Conservation (phyloP, 305 asterid genomes). For the Fraxinus paxiana region DNA sequence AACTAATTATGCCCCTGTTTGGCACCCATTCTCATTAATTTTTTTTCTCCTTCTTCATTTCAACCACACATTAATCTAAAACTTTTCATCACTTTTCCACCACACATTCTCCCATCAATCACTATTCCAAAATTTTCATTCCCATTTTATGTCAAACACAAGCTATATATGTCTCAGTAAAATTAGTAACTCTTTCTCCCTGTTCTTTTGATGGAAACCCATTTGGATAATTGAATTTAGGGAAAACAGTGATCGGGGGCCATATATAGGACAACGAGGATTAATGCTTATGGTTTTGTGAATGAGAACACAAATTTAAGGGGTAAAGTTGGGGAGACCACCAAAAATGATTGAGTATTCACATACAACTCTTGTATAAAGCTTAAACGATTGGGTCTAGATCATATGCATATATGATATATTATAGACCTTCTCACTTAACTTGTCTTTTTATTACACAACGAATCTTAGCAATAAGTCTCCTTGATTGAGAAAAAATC, state of each 20-base stretch:
- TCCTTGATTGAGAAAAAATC: background rate
- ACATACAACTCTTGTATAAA: background rate
- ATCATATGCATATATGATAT: background rate
- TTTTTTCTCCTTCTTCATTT: too few relatives aligned
- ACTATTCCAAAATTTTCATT: too few relatives aligned
- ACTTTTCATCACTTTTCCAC: too few relatives aligned
- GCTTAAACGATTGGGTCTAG: background rate
- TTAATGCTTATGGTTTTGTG: background rate
- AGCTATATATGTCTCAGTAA: background rate
- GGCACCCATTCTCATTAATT: too few relatives aligned
- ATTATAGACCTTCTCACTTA: background rate
- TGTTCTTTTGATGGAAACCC: background rate
- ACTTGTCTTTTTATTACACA: conserved; percentile 2
- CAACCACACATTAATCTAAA: too few relatives aligned
- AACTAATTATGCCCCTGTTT: background rate
- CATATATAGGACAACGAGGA: background rate
- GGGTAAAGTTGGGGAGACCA: background rate
- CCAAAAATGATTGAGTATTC: background rate
- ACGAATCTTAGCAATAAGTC: background rate
- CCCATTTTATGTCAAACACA: too few relatives aligned
- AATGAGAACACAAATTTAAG: background rate
- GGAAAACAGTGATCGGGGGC: background rate
- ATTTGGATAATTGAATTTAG: background rate
- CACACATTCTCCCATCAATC: too few relatives aligned
- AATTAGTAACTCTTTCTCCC: background rate